Evolutionary conservation across 495 filamentous ascomycete genomes (phyloP), one percentile per base, ranked within the genome.

Genomic region (Xylaria acuta): DNA sequence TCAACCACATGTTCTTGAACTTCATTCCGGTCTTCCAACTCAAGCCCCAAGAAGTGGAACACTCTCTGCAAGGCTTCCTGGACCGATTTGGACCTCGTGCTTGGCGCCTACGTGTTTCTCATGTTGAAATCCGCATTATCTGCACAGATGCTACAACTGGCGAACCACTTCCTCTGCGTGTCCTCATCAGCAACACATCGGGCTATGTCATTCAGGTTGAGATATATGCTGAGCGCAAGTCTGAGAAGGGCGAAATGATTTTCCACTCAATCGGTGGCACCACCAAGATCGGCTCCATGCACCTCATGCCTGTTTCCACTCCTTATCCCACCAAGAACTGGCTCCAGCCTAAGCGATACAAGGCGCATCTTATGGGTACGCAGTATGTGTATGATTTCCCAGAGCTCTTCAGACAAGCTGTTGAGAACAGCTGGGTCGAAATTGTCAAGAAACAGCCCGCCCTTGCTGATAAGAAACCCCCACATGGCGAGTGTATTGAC

Each of bases 1-100:
- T 99, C 76, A 99, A 99, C 86, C 97, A 99, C 86, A 97, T 99
- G 88, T 99, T 98, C 88, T 94, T 99, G 86, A 98, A 99, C 88
- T 99, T 99, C 86, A 93, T 92, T 0, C 92, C 92, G 14, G 93
- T 98, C 64, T 98, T 99, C 90, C 94, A 94, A 77, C 88, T 99
- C 47, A 86, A 93, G 79, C 94, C 96, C 14, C 81, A 90, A 67
- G 95, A 97, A 84, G 94, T 99, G 38, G 94, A 98, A 83, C 89
- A 97, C 81, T 96, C 96, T 18, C 88, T 99, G 56, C 94, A 91
- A 77, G 95, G 96, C 43, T 98, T 99, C 88, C 84, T 99, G 67
- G 96, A 98, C 75, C 92, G 96, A 64, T 99, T 98, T 76, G 96
- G 96, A 74, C 92, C 94, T 75, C 94, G 96, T 73, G 92, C 92